Conservation (phyloP, 176 grass and related monocot species). For the Hordeum vulgare region DNA sequence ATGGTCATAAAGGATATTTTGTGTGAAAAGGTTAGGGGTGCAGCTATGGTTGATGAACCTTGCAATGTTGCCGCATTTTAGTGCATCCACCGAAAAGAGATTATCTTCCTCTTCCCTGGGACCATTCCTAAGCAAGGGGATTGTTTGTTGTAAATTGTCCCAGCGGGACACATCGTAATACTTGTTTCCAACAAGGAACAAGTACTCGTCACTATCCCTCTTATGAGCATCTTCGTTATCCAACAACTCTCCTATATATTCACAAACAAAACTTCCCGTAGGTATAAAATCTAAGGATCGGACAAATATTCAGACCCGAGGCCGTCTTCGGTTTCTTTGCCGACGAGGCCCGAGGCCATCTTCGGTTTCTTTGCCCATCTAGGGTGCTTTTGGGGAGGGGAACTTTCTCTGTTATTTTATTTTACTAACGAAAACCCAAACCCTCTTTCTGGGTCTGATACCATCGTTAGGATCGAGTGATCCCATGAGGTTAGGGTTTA, state of each 20-base stretch:
- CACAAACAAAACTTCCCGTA: slow-evolving; percentile 55
- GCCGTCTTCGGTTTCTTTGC: too few relatives aligned
- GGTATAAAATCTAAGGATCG: slow-evolving; percentile 51
- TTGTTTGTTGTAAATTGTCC: slow-evolving; percentile 6
- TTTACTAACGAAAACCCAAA: too few relatives aligned
- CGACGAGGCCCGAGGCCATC: too few relatives aligned
- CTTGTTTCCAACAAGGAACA: slow-evolving; percentile 51
- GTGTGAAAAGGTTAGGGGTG: slow-evolving; percentile 45
- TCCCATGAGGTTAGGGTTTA: too few relatives aligned
- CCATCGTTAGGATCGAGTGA: too few relatives aligned
- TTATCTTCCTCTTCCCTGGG: background rate
- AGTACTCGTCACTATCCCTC: slow-evolving; percentile 45
- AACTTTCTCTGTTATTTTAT: too few relatives aligned
- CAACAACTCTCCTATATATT: slow-evolving; percentile 53
- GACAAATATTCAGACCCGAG: too few relatives aligned
- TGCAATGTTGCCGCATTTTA: slow-evolving; percentile 38
- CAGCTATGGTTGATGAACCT: slow-evolving; percentile 61
- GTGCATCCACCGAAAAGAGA: slow-evolving; percentile 30
- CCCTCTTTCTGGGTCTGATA: too few relatives aligned
- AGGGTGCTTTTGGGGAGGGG: too few relatives aligned
- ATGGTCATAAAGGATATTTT: slow-evolving; percentile 59
- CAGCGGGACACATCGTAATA: slow-evolving; percentile 48
- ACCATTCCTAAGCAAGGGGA: slow-evolving; percentile 35
- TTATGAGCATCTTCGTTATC: slow-evolving; percentile 36
- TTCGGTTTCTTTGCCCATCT: too few relatives aligned